A percentile compares a stretch with the other conserved stretches of the same genome.
Evolutionary conservation across 495 filamentous ascomycete species (phyloP).

Genomic region (Podospora anserina): DNA sequence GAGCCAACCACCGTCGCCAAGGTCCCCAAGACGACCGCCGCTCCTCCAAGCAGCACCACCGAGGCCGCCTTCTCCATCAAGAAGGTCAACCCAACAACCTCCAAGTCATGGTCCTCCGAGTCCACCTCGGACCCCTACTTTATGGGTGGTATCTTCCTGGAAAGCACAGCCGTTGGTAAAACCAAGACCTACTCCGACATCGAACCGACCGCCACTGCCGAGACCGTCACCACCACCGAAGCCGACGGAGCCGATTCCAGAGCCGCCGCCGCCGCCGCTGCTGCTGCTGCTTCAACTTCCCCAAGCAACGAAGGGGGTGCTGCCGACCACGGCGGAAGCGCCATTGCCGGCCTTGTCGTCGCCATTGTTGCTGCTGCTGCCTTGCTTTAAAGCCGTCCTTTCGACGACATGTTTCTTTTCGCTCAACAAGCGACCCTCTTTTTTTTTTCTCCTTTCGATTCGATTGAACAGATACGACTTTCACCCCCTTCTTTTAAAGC

Average conservation of each 20-base stretch:
- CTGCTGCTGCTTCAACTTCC: slow-evolving; percentile 15
- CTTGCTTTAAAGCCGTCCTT: slow-evolving; percentile 32
- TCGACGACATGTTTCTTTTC: not conserved
- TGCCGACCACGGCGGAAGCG: slow-evolving; percentile 39
- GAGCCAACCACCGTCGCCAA: not conserved
- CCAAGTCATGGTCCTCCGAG: slow-evolving; percentile 13
- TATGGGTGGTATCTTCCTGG: slow-evolving; percentile 36
- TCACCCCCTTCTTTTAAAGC: not conserved
- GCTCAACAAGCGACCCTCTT: not conserved
- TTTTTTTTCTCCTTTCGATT: not conserved
- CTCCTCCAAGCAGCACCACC: not conserved
- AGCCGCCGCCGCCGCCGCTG: too few relatives aligned
- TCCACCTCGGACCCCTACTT: slow-evolving; percentile 13
- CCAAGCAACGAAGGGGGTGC: slow-evolving; percentile 40
- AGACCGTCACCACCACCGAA: slow-evolving; percentile 12
- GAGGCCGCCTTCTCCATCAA: slow-evolving; percentile 11
- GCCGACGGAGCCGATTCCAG: not conserved
- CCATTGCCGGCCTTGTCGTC: slow-evolving; percentile 46
- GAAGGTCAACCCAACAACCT: slow-evolving; percentile 19
- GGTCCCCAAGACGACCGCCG: not conserved
- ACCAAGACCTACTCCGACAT: slow-evolving; percentile 15
- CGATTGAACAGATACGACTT: too few relatives aligned
- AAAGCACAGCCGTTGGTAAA: slow-evolving; percentile 24
- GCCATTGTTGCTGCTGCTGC: slow-evolving; percentile 47
- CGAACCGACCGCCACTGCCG: slow-evolving; percentile 9